Evolutionary conservation across 169 alveolate species (phyloP).

Genomic region (Plasmodium vinckei): DNA sequence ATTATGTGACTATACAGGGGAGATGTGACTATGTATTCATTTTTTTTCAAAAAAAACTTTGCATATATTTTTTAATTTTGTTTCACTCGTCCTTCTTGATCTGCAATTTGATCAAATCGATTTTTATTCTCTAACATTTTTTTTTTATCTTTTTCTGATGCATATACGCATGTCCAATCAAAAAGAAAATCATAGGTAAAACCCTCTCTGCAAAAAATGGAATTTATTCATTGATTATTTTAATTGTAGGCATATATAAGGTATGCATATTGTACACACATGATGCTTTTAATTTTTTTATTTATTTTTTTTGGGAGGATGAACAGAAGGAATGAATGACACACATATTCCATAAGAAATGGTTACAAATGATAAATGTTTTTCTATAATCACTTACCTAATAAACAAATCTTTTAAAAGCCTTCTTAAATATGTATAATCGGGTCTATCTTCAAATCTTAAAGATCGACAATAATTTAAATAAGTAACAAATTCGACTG

Average conservation of each 20-base stretch:
- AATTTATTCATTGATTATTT: no score
- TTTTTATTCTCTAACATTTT: constrained; percentile 77
- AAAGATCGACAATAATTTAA: constrained; percentile 95
- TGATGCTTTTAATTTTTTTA: no score
- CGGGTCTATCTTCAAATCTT: constrained; percentile 97
- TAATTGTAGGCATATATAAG: no score
- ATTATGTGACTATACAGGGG: no score
- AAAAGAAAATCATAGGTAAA: constrained; percentile 95
- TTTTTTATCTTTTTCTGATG: constrained; percentile 81
- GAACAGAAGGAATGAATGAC: no score
- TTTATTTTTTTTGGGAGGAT: no score
- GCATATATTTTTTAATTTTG: constrained; percentile 41
- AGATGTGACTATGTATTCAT: constrained; percentile 1
- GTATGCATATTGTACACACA: no score
- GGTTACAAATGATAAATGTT: neutral
- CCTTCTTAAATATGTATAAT: constrained; percentile 95
- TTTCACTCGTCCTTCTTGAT: constrained; percentile 77
- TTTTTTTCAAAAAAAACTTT: constrained; percentile 14
- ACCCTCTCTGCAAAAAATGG: constrained; percentile 87
- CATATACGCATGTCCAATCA: constrained; percentile 95
- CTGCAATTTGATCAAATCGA: constrained; percentile 76
- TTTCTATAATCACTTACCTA: constrained; percentile 76
- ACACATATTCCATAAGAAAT: no score
- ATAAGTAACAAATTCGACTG: constrained; percentile 93
- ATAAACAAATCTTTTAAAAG: constrained; percentile 95